Evolutionary conservation across 1,284 basidiomycete genomes (phyloP).

Genomic region (Fomitiporia mediterranea): DNA sequence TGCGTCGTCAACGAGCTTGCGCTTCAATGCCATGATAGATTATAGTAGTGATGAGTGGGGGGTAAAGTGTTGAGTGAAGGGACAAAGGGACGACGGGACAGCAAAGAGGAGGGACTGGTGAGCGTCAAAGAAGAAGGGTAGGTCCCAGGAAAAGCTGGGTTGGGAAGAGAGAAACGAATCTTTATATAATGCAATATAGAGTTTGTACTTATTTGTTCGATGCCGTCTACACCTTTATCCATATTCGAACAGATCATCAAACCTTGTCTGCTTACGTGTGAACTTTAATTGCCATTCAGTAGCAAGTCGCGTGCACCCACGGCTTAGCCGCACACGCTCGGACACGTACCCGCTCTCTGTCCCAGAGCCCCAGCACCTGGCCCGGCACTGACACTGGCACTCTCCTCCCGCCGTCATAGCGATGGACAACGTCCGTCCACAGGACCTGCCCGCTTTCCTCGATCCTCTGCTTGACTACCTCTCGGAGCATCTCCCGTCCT

Average conservation of each 20-base stretch:
- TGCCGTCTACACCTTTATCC: background rate
- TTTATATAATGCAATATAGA: background rate
- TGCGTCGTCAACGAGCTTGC: constrained; percentile 64
- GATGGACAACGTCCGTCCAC: constrained; percentile 30
- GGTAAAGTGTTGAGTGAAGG: constrained; percentile 1
- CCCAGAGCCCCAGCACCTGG: no score
- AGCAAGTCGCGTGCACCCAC: background rate
- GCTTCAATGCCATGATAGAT: constrained; percentile 54
- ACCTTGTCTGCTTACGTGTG: background rate
- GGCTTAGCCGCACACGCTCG: background rate
- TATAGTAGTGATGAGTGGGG: constrained; percentile 27
- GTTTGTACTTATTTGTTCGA: constrained; percentile 1
- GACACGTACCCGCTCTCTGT: background rate
- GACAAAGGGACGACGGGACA: no score
- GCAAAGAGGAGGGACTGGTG: constrained; percentile 25
- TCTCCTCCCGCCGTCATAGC: constrained; percentile 15
- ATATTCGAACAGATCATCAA: background rate
- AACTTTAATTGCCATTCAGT: background rate
- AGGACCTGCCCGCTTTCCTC: constrained; percentile 34
- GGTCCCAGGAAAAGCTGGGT: background rate
- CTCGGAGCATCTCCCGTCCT: constrained; percentile 47
- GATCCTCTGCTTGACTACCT: constrained; percentile 54
- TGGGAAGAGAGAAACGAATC: background rate
- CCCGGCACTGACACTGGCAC: background rate
- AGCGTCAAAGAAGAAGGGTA: constrained; percentile 3